phyloP scores from a whole-genome alignment of 495 filamentous ascomycete species.

The Penicillium malachiteum region DNA sequence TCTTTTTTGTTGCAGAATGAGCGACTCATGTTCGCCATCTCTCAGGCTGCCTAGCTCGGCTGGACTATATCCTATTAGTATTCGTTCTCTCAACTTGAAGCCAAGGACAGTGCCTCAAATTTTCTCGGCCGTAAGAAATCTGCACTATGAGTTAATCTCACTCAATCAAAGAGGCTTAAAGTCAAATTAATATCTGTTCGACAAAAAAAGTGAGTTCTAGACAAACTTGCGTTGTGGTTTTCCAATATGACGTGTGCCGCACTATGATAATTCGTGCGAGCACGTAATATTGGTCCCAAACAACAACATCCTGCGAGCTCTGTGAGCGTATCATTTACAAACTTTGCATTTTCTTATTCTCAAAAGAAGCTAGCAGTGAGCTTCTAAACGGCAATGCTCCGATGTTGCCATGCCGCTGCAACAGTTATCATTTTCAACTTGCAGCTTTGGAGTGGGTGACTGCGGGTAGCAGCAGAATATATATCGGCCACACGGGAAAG shows the following conservation, averaged over 20 bases:
- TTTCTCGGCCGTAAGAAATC: too few relatives aligned
- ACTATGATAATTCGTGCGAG: constrained; percentile 30
- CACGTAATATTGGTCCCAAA: constrained; percentile 36
- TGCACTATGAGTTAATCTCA: too few relatives aligned
- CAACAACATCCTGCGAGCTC: constrained; percentile 26
- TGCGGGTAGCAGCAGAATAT: not conserved
- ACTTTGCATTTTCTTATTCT: not conserved
- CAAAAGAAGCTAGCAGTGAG: not conserved
- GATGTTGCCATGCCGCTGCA: constrained; percentile 19
- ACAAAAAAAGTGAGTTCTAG: too few relatives aligned
- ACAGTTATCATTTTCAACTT: constrained; percentile 4
- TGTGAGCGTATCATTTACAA: not conserved
- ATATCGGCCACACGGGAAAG: not conserved
- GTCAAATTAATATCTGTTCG: too few relatives aligned
- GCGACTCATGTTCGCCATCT: too few relatives aligned
- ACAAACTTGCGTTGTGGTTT: too few relatives aligned
- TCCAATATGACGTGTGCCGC: constrained; percentile 3
- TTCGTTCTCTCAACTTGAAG: too few relatives aligned
- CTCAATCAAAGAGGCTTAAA: too few relatives aligned
- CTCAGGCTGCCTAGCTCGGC: too few relatives aligned
- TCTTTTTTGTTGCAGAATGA: too few relatives aligned
- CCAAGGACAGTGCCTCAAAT: too few relatives aligned
- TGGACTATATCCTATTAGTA: too few relatives aligned
- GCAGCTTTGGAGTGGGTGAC: not conserved
- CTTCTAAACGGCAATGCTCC: not conserved